Evolutionary conservation across 345 rosid species (phyloP).

Genomic region (Schrenkiella parvula): DNA sequence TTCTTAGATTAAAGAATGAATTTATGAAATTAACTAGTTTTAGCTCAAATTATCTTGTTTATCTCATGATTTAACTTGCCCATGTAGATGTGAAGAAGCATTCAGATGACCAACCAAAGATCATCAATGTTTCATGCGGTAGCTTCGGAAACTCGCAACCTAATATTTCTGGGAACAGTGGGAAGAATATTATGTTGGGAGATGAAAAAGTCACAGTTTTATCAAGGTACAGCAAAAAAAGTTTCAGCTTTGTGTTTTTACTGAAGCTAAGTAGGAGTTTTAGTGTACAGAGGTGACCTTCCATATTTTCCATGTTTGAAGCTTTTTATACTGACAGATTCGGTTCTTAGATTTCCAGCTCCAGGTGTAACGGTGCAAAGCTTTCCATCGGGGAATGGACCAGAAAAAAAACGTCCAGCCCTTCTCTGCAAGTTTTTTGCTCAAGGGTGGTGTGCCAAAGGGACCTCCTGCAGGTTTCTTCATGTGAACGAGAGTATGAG

Average conservation of each 20-base stretch:
- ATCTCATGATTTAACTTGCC: neutral
- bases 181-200: neutral
- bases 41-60: neutral
- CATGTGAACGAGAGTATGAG: constrained; percentile 45
- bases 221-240: constrained; percentile 50
- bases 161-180: constrained; percentile 10
- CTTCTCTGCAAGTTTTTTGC: constrained; percentile 59
- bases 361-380: constrained; percentile 35
- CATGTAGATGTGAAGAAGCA: constrained; percentile 46
- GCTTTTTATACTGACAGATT: constrained; percentile 33
- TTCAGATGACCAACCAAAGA: constrained; percentile 25
- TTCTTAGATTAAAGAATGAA: too few species aligned
- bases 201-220: constrained; percentile 16
- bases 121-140: constrained; percentile 9
- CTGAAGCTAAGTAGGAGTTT: constrained; percentile 19
- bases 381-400: constrained; percentile 34
- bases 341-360: constrained; percentile 49
- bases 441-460: constrained; percentile 85
- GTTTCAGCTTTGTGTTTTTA: neutral
- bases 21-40: neutral
- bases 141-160: constrained; percentile 10
- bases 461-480: constrained; percentile 71
- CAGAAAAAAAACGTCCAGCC: constrained; percentile 53
- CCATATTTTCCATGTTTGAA: constrained; percentile 14
- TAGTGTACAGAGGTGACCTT: constrained; percentile 15